Conservation (phyloP, 225 moss, liverwort and hornwort genomes). For the Neckera pumila region DNA sequence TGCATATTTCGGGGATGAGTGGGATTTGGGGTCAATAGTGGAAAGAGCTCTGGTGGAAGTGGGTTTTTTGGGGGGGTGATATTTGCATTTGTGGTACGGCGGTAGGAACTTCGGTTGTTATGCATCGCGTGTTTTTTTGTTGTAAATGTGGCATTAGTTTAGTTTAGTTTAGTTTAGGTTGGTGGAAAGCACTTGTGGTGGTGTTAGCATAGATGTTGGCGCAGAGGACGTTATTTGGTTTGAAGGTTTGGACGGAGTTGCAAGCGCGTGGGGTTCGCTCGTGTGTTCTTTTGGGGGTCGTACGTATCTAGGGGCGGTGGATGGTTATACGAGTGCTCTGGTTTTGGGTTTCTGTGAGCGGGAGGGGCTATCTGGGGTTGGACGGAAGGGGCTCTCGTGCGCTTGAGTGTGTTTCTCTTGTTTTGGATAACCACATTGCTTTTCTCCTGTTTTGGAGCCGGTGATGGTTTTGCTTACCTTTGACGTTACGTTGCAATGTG, state of each 20-base stretch:
- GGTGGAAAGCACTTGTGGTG: background rate
- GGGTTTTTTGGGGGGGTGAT: background rate
- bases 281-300: background rate
- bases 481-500: background rate
- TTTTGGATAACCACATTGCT: background rate
- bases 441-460: background rate
- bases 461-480: background rate
- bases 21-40: background rate
- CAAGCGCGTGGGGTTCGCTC: background rate
- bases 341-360: background rate
- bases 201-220: background rate
- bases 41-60: background rate
- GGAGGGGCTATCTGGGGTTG: background rate
- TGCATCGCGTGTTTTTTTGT: too few relatives aligned
- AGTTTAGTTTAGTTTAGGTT: background rate
- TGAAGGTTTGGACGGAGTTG: background rate
- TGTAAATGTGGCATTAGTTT: background rate
- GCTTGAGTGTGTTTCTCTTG: background rate
- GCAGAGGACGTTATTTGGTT: background rate
- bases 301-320: background rate
- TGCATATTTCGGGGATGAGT: background rate
- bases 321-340: background rate
- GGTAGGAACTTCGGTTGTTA: background rate
- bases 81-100: background rate
- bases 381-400: background rate